Evolutionary conservation across 371 early-diverging fungal species (phyloP), one percentile per base, ranked within the genome.

Genomic region (Ordospora colligata): DNA sequence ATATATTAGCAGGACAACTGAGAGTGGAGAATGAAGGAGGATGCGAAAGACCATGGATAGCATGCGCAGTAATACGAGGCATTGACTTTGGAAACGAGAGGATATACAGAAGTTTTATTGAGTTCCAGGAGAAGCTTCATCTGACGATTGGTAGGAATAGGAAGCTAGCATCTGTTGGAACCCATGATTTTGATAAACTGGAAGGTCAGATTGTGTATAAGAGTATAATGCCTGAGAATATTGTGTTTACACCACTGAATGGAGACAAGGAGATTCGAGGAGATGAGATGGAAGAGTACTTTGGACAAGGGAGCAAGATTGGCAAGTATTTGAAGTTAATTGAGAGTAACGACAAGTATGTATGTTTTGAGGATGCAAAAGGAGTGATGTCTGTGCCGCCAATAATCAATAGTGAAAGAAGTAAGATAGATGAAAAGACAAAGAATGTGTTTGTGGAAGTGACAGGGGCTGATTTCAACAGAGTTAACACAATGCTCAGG

Each of bases 61-160:
- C 95, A 22, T 90, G 91, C 71, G 99, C 95, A 40, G 86, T 99
- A 69, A 87, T 99, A 70, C 90, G 94, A 74, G 88, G 91, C 75
- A 87, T 97, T 67, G 88, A 85, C 68, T 90, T 99, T 82, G 89
- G 88, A 40, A 85, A 90, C 65, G 88, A 88, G 43, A 85, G 86
- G 75, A 17, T 32, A 7, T 96, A 96, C 87, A 88, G 91, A 75
- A 90, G 89, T 82, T 94, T 97, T 86, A 97, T 99, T 76, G 93
- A 95, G 69, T 89, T 95, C 68, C 98, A 99, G 86, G 97, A 97
- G 80, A 99, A 95, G 87, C 89, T 99, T 46, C 96, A 97, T 87
- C 88, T 88, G 82, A 94, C 93, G 87, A 88, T 96, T 79, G 92
- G 97, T 87, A 90, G 92, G 81, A 92, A 93, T 87, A 91, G 99